Evolutionary conservation across 2,329 filamentous ascomycete species (phyloP), one percentile per base, ranked within the genome.

Genomic region (Curvularia verruculosa): DNA sequence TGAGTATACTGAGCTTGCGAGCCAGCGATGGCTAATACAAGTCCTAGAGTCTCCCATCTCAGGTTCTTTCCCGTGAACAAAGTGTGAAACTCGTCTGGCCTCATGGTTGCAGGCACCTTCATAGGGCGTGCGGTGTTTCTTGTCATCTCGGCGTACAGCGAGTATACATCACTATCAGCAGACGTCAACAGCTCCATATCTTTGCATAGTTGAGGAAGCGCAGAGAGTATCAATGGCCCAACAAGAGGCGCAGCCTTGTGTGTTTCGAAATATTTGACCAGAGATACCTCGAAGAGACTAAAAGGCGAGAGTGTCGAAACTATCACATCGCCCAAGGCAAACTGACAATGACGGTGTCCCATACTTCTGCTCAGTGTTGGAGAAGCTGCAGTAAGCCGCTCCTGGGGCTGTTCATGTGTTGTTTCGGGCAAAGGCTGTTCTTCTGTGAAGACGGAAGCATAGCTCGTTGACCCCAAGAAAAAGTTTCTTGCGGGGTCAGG

Each of bases 381-480:
- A 23, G 68, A 68, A 8, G 67, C 66, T 9, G 61, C 56, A 53
- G 56, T 68, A 37, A 67, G 59, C 10, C 61, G 58, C 36, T 73
- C 65, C 15, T 66, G 59, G 36, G 69, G 69, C 41, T 74, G 69
- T 45, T 72, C 68, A 52, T 73, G 67, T 15, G 72, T 54, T 18
- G 69, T 67, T 5, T 73, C 66, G 19, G 70, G 67, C 29, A 75
- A 56, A 2, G 71, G 66, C 7, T 60, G 60, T 28, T 75, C 66
- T 51, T 72, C 71, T 2, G 68, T 68, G 37, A 75, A 75, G 0
- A 75, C 71, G 36, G 68, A 68, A 5, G 73, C 72, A 61, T 75
- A 75, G 54, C 73, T 75, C 7, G 73, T 75, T 7, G 72, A 75
- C 1, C 72, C 73, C 15, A 75, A 59, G 49, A 71, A 75, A 52